A percentile compares a stretch with the other conserved stretches of the same genome.
Conservation (phyloP, 2,329 filamentous ascomycete genomes). For the Sphaerostilbella broomeana region DNA sequence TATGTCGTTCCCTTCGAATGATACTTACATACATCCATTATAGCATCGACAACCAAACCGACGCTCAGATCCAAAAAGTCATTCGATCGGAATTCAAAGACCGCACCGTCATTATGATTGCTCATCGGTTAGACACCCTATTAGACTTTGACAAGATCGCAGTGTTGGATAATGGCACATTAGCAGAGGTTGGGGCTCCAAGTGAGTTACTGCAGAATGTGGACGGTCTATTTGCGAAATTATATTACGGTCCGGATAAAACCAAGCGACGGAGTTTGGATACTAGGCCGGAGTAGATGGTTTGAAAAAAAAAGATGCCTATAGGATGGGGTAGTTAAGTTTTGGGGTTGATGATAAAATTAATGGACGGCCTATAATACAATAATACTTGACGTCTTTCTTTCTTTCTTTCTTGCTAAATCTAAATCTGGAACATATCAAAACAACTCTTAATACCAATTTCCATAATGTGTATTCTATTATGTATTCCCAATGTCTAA, state of each 20-base stretch:
- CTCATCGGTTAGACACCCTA: constrained; percentile 27
- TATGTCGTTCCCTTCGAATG: too few relatives aligned
- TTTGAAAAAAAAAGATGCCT: too few relatives aligned
- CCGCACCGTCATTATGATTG: constrained; percentile 29
- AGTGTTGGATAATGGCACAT: constrained; percentile 23
- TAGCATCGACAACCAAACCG: constrained; percentile 27
- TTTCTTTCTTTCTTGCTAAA: too few relatives aligned
- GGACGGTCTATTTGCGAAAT: constrained; percentile 18
- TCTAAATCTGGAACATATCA: too few relatives aligned
- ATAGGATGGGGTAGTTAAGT: too few relatives aligned
- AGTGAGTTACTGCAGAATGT: constrained; percentile 17
- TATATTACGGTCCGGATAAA: constrained; percentile 22
- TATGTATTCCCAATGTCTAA: too few relatives aligned
- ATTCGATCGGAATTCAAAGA: constrained; percentile 25
- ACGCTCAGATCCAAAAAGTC: constrained; percentile 24
- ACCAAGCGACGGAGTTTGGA: constrained; percentile 13
- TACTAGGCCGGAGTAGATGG: too few relatives aligned
- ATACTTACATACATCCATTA: not conserved
- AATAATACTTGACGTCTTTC: too few relatives aligned
- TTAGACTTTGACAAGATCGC: constrained; percentile 30
- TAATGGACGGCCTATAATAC: too few relatives aligned
- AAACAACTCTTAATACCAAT: too few relatives aligned
- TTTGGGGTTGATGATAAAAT: too few relatives aligned
- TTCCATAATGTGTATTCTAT: too few relatives aligned
- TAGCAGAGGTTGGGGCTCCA: constrained; percentile 26